Evolutionary conservation across 208 protist species (phyloP).

Genomic region (Trypanosoma avium): DNA sequence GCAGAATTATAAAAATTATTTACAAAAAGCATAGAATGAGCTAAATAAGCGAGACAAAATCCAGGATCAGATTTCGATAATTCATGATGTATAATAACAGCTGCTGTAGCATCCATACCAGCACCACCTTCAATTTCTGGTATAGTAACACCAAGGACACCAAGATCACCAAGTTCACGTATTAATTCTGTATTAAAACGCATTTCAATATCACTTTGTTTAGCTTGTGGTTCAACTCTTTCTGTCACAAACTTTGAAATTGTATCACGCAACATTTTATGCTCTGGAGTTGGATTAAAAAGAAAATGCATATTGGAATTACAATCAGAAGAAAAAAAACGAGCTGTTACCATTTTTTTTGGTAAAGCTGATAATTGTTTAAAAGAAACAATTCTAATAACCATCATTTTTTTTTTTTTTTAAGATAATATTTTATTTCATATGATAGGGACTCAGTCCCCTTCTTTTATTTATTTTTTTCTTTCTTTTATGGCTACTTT

Average conservation of each 20-base stretch:
- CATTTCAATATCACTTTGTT: conserved; percentile 55
- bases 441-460: too few species aligned
- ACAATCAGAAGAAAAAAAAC: conserved; percentile 14
- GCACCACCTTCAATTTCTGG: conserved; percentile 88
- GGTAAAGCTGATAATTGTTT: background rate
- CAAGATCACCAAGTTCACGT: conserved; percentile 91
- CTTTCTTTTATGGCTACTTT: background rate
- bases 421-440: background rate
- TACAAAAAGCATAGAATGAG: conserved; percentile 80
- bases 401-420: background rate
- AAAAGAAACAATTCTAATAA: background rate
- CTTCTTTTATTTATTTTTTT: too few species aligned
- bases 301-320: conserved; percentile 32
- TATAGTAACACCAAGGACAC: conserved; percentile 95
- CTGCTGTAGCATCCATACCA: conserved; percentile 81
- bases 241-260: conserved; percentile 57
- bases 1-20: conserved; percentile 86
- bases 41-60: conserved; percentile 81
- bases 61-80: conserved; percentile 78
- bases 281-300: conserved; percentile 68
- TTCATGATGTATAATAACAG: conserved; percentile 78
- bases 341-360: background rate
- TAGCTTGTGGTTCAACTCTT: conserved; percentile 56
- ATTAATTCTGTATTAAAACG: conserved; percentile 89
- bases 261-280: conserved; percentile 61